Base-by-base conservation (phyloP, 768 basidiomycete species). In the Collybia sp. region DNA sequence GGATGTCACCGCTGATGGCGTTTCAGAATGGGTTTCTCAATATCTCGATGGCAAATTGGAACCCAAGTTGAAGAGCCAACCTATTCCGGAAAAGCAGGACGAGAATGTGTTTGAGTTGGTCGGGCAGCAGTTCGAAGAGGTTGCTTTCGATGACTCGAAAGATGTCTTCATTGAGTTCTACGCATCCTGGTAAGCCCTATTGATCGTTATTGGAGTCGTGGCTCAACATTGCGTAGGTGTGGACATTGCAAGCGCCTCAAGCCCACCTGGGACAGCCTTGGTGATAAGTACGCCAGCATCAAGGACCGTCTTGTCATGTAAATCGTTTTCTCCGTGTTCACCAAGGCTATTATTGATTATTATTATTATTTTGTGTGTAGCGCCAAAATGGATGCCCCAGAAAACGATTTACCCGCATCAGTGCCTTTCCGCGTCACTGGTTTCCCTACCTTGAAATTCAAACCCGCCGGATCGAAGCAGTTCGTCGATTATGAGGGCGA, bases 121-220 rank as follows among this genome's bases (percentile, higher is more conserved):
- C 44, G 83, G 90, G 51, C 87, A 90, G 65, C 81, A 86, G 53
- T 98, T 97, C 53, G 92, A 98, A 2, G 71, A 90, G 42, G 72
- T 93, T 43, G 85, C 90, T 30, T 82, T 79, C 50, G 90, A 96
- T 60, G 88, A 93, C 52, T 70, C 72, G 47, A 96, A 96, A 72
- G 94, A 98, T 62, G 85, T 97, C 57, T 93, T 99, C 58, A 75
- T 97, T 53, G 95, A 98, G 68, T 94, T 99, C 69, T 97, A 90
- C 58, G 96, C 96, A 40, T 81, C 92, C 41, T 99, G 96, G 96
- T 94, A 65, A 37, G 84, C 66, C 31, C 55, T 57, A 42, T 52
- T 51, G 50, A 6, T 12, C 8, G 25, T 39, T 25, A 20, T 35
- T 0, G 16, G 32, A 13, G 15, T 3, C 19, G 10, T 47, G 44